Evolutionary conservation across 495 filamentous ascomycete genomes (phyloP), one percentile per base, ranked within the genome.

Genomic region (Hyaloscypha variabilis): DNA sequence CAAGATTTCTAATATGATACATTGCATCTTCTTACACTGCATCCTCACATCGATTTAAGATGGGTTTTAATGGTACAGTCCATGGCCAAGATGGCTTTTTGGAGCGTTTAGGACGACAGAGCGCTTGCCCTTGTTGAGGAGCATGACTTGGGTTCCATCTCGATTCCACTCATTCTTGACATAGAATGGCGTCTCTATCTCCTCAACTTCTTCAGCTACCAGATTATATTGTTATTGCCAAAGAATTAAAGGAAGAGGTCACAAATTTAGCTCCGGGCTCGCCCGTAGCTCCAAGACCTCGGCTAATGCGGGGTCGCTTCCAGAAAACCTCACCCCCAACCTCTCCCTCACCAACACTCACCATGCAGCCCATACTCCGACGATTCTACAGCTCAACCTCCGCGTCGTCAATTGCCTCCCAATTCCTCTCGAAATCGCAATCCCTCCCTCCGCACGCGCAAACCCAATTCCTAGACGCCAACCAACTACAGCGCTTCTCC

Each of bases 401-500:
- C 26, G 71, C 71, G 6, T 31, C 50, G 46, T 29, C 56, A 36
- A 72, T 80, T 53, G 79, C 81, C n/a, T 46, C 77, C 17, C 72
- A 76, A 55, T 84, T 83, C 60, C 75, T 83, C 19, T 66, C 74
- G 0, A 74, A 74, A 26, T 77, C 77, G 49, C 79, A 81, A 67
- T 78, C 76, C 10, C 69, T 72, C 6, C 79, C 78, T 1, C 78
- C 81, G 0, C 77, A 76, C 66, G 77, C 70, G 1, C 79, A 79
- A 29, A 77, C 73, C 1, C 85, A 88, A 64, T 62, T 72, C 6
- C 77, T 88, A 13, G 85, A 87, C 67, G 75, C 77, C n/a, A 86
- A 86, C 65, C 85, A 87, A 66, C 75, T 88, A 1, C 83, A 83
- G 36, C 82, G 83, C 25, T 77, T 89, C 46, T 76, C 74, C 2